Conservation (phyloP, 2,329 filamentous ascomycete genomes). For the Penicillium sp. region DNA sequence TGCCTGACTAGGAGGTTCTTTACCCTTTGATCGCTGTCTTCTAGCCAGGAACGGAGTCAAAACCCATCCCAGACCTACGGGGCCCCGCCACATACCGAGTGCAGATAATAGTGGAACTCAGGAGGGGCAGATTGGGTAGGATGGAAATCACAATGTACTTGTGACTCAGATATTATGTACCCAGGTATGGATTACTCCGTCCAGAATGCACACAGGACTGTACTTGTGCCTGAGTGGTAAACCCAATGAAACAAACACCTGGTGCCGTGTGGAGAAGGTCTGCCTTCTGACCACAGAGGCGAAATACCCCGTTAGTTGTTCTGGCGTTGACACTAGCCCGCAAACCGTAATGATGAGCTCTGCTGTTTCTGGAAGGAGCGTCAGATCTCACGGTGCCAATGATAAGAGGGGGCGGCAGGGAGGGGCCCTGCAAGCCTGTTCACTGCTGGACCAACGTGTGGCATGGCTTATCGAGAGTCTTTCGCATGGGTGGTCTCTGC, state of each 20-base stretch:
- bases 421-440: not conserved
- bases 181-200: not conserved
- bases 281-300: not conserved
- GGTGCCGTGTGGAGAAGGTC: not conserved
- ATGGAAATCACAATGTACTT: not conserved
- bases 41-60: conserved; percentile 5
- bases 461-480: conserved; percentile 15
- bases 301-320: not conserved
- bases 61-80: conserved; percentile 3
- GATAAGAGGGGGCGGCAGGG: conserved; percentile 3
- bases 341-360: conserved; percentile 16
- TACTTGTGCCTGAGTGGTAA: not conserved
- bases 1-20: conserved; percentile 1
- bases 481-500: conserved; percentile 15
- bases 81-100: not conserved
- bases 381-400: conserved; percentile 24
- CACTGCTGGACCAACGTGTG: not conserved
- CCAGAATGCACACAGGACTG: not conserved
- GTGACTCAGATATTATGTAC: conserved; percentile 1
- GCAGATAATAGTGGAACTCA: conserved; percentile 1
- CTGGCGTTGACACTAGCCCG: conserved; percentile 14
- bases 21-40: not conserved
- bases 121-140: not conserved
- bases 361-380: conserved; percentile 15
- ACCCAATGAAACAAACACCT: not conserved